Base-by-base conservation (phyloP, 164 flowering plant species). In the Litsea cubeba region DNA sequence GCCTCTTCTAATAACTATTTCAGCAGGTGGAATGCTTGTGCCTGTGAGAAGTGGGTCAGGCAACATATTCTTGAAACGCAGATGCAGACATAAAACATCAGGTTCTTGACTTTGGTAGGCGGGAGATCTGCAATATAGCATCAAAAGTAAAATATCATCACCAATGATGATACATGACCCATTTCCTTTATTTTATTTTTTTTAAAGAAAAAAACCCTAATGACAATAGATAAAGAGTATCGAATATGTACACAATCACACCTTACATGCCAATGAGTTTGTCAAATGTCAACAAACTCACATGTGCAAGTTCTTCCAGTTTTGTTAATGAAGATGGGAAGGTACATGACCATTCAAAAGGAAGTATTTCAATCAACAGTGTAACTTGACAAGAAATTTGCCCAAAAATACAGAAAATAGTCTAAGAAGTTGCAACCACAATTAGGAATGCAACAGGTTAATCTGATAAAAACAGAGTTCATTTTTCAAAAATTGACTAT, bases 71-170 rank as follows among this genome's bases (percentile, higher is more conserved):
- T 51, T 51, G 58, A 51, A 51, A 17, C 0, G 18, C 18, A 51
- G 4, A 2, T 51, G 58, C 18, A 30, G 32, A 30, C 32, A 30
- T 30, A 30, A 30, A 83, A 71, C 73, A 68, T 72, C 82, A 66
- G 85, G 75, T 71, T 75, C 22, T 65, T 79, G 80, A 66, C 63
- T 77, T 62, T 57, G 84, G 67, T 71, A 54, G 17, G 60, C 12
- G n/a, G 78, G 32, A 30, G 32, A 50, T 60, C 94, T 88, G 71
- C 80, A 72, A 73, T 17, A 65, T 3, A 65, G n/a, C 22, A 64
- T n/a, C 5, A 72, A 40, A 73, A 50, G 3, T 3, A 70, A 25
- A 12, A 28, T 24, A 32, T 28, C 68, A 28, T 65, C 12, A 28
- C 7, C 7, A 32, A 65, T 28, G 6, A 65, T 30, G 5, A 30